Evolutionary conservation across 495 filamentous ascomycete species (phyloP).

Genomic region (Daldinia vernicosa): DNA sequence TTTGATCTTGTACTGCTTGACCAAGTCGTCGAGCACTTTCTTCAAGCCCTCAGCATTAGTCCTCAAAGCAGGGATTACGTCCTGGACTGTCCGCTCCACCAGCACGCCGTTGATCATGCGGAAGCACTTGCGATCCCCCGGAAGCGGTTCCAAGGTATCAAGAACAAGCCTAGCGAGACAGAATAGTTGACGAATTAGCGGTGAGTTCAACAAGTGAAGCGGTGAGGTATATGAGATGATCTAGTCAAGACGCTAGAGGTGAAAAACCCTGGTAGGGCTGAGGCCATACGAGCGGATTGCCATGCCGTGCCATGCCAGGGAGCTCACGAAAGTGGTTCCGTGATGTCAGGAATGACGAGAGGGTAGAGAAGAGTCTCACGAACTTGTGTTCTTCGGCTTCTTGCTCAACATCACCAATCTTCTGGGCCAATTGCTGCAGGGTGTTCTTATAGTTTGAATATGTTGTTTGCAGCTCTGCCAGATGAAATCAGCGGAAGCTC

Average conservation of each 20-base stretch:
- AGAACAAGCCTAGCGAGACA: conserved; percentile 80
- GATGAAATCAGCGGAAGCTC: conserved; percentile 31
- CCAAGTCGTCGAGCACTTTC: conserved; percentile 92
- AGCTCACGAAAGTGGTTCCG: conserved; percentile 26
- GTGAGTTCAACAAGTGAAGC: conserved; percentile 47
- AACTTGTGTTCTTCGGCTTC: conserved; percentile 98
- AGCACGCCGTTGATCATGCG: conserved; percentile 98
- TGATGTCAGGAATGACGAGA: conserved; percentile 35
- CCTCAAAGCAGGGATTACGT: conserved; percentile 87
- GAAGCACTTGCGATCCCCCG: conserved; percentile 92
- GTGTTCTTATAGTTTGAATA: conserved; percentile 96
- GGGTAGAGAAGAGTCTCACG: conserved; percentile 47
- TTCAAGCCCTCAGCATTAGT: conserved; percentile 96
- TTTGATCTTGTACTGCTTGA: conserved; percentile 96
- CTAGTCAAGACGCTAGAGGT: conserved; percentile 36
- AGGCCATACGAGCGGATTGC: conserved; percentile 25
- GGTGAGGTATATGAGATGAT: conserved; percentile 43
- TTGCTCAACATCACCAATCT: conserved; percentile 96
- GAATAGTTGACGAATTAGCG: conserved; percentile 49
- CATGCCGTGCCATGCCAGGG: conserved; percentile 8
- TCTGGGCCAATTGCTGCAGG: conserved; percentile 90
- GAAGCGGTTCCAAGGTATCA: conserved; percentile 86
- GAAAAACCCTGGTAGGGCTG: conserved; percentile 34
- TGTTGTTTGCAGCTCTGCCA: conserved; percentile 83
- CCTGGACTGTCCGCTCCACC: conserved; percentile 90